Conservation (phyloP, 306 rosid species). For the Calophaca sinica region DNA sequence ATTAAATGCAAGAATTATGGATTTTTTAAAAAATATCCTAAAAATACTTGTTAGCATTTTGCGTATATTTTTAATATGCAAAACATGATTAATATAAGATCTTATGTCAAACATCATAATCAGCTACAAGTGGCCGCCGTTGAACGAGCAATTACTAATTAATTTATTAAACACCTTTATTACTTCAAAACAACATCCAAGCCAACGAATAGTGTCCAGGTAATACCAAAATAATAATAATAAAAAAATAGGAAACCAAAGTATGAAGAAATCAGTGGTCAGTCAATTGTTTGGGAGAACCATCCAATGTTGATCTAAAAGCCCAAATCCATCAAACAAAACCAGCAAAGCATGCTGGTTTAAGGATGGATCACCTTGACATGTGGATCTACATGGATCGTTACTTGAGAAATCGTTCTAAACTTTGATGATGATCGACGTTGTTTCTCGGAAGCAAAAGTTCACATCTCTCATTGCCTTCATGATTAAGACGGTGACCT, state of each 20-base stretch:
- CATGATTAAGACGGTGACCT: no score
- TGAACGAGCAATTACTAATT: conserved; percentile 29
- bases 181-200: conserved; percentile 55
- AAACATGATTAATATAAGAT: conserved; percentile 36
- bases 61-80: conserved; percentile 33
- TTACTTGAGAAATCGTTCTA: no score
- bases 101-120: conserved; percentile 40
- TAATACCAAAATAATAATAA: conserved; percentile 15
- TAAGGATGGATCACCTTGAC: no score
- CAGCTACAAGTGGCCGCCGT: conserved; percentile 47
- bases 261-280: conserved; percentile 38
- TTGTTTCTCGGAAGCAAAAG: no score
- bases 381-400: no score
- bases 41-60: no score
- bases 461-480: no score
- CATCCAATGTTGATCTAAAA: conserved; percentile 47
- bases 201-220: conserved; percentile 31
- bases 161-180: conserved; percentile 35
- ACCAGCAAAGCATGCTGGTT: neutral
- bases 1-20: no score
- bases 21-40: no score
- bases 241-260: conserved; percentile 13
- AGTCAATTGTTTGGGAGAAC: neutral
- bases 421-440: no score
- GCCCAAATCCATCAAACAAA: conserved; percentile 51